Percentiles rank a stretch among this genome's conserved stretches.
phyloP scores from a whole-genome alignment of 164 flowering plant species.

The Buxus sempervirens region DNA sequence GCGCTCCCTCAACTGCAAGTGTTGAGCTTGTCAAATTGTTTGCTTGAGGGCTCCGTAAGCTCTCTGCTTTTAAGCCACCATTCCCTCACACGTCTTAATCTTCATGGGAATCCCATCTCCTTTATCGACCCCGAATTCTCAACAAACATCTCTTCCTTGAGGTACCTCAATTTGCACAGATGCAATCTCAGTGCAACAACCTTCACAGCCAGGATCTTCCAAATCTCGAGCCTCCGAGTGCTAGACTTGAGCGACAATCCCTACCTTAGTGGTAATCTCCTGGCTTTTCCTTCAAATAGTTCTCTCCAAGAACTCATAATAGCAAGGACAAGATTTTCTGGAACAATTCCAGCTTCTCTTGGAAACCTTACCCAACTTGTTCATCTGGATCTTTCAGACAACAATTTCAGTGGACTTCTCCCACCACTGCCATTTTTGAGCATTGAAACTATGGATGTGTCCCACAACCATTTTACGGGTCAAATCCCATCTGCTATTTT shows the following conservation, averaged over 20 bases:
- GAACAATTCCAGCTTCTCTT: constrained; percentile 15
- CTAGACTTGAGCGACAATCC: constrained; percentile 4
- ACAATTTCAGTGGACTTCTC: too few species aligned
- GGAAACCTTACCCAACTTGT: constrained; percentile 11
- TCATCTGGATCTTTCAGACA: not conserved
- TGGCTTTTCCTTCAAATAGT: constrained; percentile 9
- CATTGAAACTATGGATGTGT: too few species aligned
- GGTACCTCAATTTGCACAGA: too few species aligned
- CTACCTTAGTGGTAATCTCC: constrained; percentile 17
- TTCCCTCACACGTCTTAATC: not conserved
- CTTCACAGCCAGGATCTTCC: constrained; percentile 17
- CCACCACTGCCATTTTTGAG: too few species aligned
- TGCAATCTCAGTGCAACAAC: not conserved
- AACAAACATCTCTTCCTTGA: constrained; percentile 15
- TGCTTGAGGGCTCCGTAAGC: not conserved
- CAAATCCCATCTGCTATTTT: constrained; percentile 16
- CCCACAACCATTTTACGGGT: constrained; percentile 11
- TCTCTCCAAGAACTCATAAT: not conserved
- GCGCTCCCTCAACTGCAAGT: constrained; percentile 3
- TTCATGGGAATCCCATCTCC: not conserved
- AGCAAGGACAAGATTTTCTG: constrained; percentile 3
- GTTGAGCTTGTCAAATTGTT: constrained; percentile 6
- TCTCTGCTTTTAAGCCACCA: not conserved
- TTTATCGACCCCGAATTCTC: constrained; percentile 15
- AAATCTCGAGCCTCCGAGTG: constrained; percentile 10